Percentiles rank a stretch among this genome's conserved stretches.
phyloP scores from a whole-genome alignment of 345 rosid genomes.

The Eucalyptus dawsonii region DNA sequence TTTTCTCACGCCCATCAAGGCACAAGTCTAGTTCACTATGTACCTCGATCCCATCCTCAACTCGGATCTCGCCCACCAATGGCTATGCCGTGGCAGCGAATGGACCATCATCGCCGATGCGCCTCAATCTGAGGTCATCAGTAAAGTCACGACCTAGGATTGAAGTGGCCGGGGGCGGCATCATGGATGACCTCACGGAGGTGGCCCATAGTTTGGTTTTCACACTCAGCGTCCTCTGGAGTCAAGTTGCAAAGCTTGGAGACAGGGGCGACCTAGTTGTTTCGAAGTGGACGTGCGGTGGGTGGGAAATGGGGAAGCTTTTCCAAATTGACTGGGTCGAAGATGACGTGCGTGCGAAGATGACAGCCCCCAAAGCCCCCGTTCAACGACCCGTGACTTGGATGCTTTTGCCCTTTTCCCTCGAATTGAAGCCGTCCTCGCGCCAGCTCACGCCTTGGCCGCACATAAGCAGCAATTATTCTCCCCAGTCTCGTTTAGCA shows the following conservation, averaged over 20 bases:
- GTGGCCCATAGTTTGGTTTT: not conserved
- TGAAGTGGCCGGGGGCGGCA: not conserved
- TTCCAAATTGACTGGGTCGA: not conserved
- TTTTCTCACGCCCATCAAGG: not conserved
- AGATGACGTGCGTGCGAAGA: not conserved
- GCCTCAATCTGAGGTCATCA: not conserved
- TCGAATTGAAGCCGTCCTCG: not conserved
- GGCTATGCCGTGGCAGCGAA: not conserved
- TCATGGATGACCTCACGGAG: not conserved
- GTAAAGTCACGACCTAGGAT: not conserved
- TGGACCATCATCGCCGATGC: not conserved
- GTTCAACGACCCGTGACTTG: not conserved
- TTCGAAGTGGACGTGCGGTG: not conserved
- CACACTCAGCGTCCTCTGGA: not conserved
- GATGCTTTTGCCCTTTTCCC: not conserved
- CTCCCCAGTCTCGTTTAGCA: not conserved
- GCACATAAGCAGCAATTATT: not conserved
- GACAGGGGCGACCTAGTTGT: not conserved
- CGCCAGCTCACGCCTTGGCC: not conserved
- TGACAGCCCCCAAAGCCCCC: not conserved
- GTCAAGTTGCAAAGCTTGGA: not conserved
- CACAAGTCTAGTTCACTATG: accelerated
- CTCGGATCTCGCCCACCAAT: not conserved
- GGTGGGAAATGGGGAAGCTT: not conserved
- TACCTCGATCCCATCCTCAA: not conserved